These are phyloP conservation scores for Sclerotinia borealis DNA, from an alignment of 2,329 filamentous ascomycete species.

Conservation along the genomic window DNA sequence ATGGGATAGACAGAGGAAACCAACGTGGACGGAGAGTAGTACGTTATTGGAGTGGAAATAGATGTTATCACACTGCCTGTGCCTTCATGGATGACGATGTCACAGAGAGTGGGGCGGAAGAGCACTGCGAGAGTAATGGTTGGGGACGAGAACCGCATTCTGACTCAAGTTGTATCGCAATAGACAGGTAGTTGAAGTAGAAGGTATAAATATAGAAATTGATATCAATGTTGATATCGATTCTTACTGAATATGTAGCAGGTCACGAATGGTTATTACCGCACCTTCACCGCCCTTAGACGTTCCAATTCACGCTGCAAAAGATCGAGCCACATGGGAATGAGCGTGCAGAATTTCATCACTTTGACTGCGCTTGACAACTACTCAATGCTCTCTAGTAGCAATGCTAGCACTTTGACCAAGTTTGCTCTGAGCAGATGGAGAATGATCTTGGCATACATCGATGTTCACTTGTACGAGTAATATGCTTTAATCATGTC, in stretches of 20 bases:
- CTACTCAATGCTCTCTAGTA: too few species aligned
- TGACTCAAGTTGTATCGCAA: neutral
- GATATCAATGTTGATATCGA: neutral
- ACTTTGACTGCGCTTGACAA: neutral
- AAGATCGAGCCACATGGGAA: neutral
- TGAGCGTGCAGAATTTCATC: neutral
- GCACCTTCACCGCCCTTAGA: neutral
- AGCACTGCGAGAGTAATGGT: neutral
- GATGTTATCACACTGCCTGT: neutral
- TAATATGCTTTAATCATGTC: too few species aligned
- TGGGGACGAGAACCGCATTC: neutral
- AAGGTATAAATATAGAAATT: neutral
- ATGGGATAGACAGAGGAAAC: neutral
- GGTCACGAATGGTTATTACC: neutral
- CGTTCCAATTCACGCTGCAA: neutral
- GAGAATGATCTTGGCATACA: too few species aligned
- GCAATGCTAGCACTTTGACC: neutral
- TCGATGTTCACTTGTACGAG: too few species aligned
- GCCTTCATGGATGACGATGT: neutral
- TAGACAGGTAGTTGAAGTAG: neutral
- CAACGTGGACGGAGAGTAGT: neutral
- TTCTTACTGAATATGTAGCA: neutral
- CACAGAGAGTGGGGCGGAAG: neutral
- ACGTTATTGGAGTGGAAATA: neutral
- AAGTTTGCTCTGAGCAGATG: too few species aligned